phyloP scores from a whole-genome alignment of 371 early-diverging fungal species.

The Syncephalis fuscata region DNA sequence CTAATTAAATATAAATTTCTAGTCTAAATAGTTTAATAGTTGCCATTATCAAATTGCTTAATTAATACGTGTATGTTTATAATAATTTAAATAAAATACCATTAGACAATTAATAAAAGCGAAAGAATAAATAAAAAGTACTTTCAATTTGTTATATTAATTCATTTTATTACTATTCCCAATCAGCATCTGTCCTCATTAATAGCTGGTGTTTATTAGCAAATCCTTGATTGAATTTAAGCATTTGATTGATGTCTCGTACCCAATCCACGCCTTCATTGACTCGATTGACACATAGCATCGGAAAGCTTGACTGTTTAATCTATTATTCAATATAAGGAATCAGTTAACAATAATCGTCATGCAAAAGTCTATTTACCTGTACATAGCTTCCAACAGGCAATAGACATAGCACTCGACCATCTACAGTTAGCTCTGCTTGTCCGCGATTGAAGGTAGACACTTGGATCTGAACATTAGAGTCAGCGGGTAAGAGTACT shows the following conservation, averaged over 20 bases:
- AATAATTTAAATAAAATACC: no score
- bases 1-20: no score
- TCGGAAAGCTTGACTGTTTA: constrained; percentile 56
- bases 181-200: no score
- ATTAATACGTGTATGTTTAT: no score
- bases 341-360: not conserved
- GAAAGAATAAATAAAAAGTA: no score
- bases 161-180: no score
- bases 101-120: no score
- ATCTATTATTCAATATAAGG: constrained; percentile 16
- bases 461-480: constrained; percentile 44
- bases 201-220: not conserved
- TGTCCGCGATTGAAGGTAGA: constrained; percentile 29
- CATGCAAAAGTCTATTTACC: constrained; percentile 13
- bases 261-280: constrained; percentile 53
- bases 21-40: no score
- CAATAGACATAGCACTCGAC: constrained; percentile 47
- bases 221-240: constrained; percentile 73
- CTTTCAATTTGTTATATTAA: no score
- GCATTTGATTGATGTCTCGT: constrained; percentile 57
- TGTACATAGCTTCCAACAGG: constrained; percentile 47
- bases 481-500: constrained; percentile 64
- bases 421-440: constrained; percentile 54
- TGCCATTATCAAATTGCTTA: no score
- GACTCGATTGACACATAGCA: constrained; percentile 54